These are phyloP conservation scores for Trichoderma harzianum DNA, from an alignment of 2,329 filamentous ascomycete species.

Conservation along the genomic window DNA sequence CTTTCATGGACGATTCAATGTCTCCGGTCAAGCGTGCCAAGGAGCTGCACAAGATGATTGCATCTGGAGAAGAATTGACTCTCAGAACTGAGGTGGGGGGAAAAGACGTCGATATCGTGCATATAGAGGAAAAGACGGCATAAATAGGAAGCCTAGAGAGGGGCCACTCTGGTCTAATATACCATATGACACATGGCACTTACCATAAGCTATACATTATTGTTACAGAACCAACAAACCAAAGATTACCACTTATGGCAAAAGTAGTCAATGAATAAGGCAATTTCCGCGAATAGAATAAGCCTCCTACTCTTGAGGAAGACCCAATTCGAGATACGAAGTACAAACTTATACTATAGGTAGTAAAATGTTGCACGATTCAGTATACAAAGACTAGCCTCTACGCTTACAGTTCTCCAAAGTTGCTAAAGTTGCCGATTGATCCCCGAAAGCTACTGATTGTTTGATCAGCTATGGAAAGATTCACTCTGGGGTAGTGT, in stretches of 20 bases:
- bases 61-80: background rate
- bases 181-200: background rate
- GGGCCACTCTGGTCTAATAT: background rate
- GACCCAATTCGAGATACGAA: background rate
- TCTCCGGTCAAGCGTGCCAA: constrained; percentile 10
- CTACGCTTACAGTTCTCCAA: background rate
- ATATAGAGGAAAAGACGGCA: background rate
- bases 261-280: background rate
- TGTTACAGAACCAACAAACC: background rate
- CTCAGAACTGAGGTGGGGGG: background rate
- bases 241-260: background rate
- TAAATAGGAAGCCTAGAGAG: background rate
- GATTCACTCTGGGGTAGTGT: background rate
- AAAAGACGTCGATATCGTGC: background rate
- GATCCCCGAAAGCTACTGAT: background rate
- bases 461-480: background rate
- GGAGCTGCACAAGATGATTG: constrained; percentile 7
- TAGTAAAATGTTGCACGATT: background rate
- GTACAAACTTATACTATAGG: background rate
- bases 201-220: background rate
- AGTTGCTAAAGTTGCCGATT: background rate
- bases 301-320: background rate
- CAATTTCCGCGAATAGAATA: background rate
- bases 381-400: background rate
- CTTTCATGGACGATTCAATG: constrained; percentile 24